Percentiles rank a stretch among this genome's conserved stretches.
phyloP scores from a whole-genome alignment of 169 alveolate species.

The Plasmodium chabaudi region DNA sequence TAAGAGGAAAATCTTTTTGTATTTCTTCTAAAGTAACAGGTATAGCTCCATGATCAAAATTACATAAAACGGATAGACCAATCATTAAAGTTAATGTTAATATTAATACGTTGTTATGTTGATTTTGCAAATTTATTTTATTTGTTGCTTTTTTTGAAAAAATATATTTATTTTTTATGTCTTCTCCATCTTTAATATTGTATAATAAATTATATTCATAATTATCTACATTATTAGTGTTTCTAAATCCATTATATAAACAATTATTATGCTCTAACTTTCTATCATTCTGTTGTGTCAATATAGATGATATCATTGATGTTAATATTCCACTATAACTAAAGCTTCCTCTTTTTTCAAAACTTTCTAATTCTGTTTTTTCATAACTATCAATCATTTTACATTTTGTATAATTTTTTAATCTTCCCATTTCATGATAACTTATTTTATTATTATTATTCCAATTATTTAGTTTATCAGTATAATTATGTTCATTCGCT shows the following conservation, averaged over 20 bases:
- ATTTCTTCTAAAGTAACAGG: conserved; percentile 83
- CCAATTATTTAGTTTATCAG: no score
- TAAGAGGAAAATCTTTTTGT: conserved; percentile 76
- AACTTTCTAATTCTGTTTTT: not conserved
- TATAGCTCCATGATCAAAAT: conserved; percentile 84
- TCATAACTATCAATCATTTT: not conserved
- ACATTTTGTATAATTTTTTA: not conserved
- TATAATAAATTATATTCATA: conserved; percentile 31
- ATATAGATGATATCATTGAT: conserved; percentile 69
- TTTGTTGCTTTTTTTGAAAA: conserved; percentile 4
- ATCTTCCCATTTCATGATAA: not conserved
- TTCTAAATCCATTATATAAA: conserved; percentile 12
- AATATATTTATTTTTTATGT: not conserved
- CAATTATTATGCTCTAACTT: conserved; percentile 37
- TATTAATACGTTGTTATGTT: conserved; percentile 9
- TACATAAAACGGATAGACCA: conserved; percentile 72
- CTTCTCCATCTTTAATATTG: not conserved
- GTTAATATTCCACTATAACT: conserved; percentile 70
- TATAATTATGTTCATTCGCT: no score
- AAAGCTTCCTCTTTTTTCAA: conserved; percentile 35
- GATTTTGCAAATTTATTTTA: conserved; percentile 1
- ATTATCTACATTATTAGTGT: not conserved
- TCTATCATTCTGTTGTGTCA: conserved; percentile 67
- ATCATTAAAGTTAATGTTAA: conserved; percentile 62
- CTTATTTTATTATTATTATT: not conserved